phyloP scores from a whole-genome alignment of 768 basidiomycete genomes.

The Naganishia vaughanmartiniae region DNA sequence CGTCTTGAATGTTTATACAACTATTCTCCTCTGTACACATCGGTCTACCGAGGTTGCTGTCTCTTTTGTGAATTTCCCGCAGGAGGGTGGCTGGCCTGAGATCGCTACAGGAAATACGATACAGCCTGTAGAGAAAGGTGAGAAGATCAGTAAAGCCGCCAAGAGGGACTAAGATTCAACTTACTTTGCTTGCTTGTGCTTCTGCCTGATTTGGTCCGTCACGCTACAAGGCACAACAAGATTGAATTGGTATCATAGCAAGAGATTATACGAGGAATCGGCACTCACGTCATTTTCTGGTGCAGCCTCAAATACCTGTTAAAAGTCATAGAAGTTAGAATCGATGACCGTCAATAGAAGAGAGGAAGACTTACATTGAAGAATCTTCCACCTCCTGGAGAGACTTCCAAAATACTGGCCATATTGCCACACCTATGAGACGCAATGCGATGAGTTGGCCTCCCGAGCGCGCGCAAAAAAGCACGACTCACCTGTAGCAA shows the following conservation, averaged over 20 bases:
- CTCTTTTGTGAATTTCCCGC: background rate
- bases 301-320: conserved; percentile 74
- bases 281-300: conserved; percentile 78
- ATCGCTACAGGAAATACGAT: conserved; percentile 27
- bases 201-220: conserved; percentile 48
- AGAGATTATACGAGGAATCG: background rate
- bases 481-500: conserved; percentile 65
- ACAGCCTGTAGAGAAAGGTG: conserved; percentile 6
- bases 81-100: background rate
- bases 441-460: conserved; percentile 6
- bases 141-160: background rate
- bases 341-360: background rate
- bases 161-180: background rate
- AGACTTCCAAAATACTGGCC: conserved; percentile 92
- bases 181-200: conserved; percentile 42
- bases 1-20: background rate
- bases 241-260: background rate
- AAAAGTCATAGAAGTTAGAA: background rate
- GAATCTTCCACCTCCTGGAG: conserved; percentile 77
- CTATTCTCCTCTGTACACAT: background rate
- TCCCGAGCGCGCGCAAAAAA: too few relatives aligned
- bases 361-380: conserved; percentile 64
- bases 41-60: background rate
- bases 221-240: conserved; percentile 20
- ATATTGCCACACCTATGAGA: conserved; percentile 79